phyloP scores from a whole-genome alignment of 225 moss, liverwort and hornwort genomes.

The Sphagnum contortum region DNA sequence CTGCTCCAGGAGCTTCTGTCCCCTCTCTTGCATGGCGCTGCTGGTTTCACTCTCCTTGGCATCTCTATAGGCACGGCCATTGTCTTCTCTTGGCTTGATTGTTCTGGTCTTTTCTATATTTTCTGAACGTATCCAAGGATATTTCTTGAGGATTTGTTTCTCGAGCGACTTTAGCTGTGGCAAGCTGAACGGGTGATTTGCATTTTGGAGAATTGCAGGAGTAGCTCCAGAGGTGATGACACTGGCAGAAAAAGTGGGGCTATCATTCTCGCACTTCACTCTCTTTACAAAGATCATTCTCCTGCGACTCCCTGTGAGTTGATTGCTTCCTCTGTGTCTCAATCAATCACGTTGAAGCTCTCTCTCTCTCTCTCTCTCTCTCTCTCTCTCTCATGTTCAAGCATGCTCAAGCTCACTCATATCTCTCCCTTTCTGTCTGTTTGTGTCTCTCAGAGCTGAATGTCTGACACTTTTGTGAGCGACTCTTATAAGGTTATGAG shows the following conservation, averaged over 20 bases:
- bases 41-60: conserved; percentile 17
- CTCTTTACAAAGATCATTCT: conserved; percentile 10
- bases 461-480: no score
- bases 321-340: neutral
- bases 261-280: conserved; percentile 15
- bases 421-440: neutral
- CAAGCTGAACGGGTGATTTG: neutral
- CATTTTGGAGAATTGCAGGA: conserved; percentile 5
- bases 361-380: neutral
- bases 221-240: conserved; percentile 16
- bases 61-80: conserved; percentile 20
- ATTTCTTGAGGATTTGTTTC: neutral
- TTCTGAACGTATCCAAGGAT: neutral
- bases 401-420: neutral
- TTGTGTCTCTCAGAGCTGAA: neutral
- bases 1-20: conserved; percentile 25
- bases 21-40: conserved; percentile 19
- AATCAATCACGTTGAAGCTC: neutral
- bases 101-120: neutral
- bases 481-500: no score
- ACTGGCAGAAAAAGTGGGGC: conserved; percentile 17
- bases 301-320: conserved; percentile 14
- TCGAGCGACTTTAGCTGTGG: no score
- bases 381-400: neutral
- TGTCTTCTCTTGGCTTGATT: neutral